Percentiles rank a stretch among this genome's conserved stretches.
phyloP scores from a whole-genome alignment of 768 basidiomycete species.

The Pholiota microspora region DNA sequence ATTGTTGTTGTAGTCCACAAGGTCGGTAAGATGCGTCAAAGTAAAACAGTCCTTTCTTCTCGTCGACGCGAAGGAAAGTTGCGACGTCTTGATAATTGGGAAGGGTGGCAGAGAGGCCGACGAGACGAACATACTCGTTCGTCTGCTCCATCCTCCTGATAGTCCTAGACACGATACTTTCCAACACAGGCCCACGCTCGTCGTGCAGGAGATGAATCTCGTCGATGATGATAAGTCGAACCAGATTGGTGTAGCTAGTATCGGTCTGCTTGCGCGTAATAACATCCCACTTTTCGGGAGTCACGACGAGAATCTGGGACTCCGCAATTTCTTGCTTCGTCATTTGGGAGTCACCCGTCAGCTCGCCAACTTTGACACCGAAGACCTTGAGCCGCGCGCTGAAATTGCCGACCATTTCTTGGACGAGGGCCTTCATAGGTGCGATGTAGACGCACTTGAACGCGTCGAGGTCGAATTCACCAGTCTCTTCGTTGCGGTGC shows the following conservation, averaged over 20 bases:
- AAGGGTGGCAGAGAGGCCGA: conserved; percentile 95
- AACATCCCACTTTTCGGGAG: conserved; percentile 99
- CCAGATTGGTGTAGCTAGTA: conserved; percentile 94
- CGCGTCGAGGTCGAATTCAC: conserved; percentile 76
- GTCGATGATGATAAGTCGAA: conserved; percentile 94
- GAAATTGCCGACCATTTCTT: conserved; percentile 98
- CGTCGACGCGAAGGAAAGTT: conserved; percentile 93
- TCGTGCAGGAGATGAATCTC: conserved; percentile 98
- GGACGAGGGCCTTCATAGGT: conserved; percentile 98
- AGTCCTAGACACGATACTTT: conserved; percentile 86
- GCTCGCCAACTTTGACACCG: conserved; percentile 87
- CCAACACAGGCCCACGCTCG: conserved; percentile 95
- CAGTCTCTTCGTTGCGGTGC: conserved; percentile 79
- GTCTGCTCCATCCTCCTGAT: conserved; percentile 96
- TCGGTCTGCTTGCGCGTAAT: conserved; percentile 98
- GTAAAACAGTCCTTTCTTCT: conserved; percentile 90
- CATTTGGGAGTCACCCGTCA: conserved; percentile 97
- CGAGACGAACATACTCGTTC: conserved; percentile 86
- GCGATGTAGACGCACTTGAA: conserved; percentile 99
- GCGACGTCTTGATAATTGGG: conserved; percentile 99
- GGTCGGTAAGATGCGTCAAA: conserved; percentile 95
- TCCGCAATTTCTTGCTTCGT: conserved; percentile 97
- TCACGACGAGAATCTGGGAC: conserved; percentile 97
- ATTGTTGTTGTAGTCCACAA: conserved; percentile 93
- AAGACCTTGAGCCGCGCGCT: conserved; percentile 62